A percentile compares a stretch with the other conserved stretches of the same genome.
These are phyloP conservation scores for Peltaster fructicola DNA, from an alignment of 2,329 filamentous ascomycete genomes.

Conservation along the genomic window DNA sequence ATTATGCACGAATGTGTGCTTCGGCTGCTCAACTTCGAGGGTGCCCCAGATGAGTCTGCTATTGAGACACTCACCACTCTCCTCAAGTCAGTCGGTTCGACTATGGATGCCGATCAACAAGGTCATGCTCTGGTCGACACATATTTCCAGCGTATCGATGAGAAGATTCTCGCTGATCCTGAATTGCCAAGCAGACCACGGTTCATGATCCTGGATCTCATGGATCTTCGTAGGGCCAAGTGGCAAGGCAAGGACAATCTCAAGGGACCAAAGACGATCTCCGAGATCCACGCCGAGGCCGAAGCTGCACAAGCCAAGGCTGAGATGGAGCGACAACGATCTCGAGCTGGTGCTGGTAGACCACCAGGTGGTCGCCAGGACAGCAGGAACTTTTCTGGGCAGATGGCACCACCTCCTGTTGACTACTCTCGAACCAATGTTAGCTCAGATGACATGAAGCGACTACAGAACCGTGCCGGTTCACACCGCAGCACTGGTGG, in stretches of 20 bases:
- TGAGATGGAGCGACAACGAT: slow-evolving; percentile 48
- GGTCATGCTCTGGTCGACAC: slow-evolving; percentile 74
- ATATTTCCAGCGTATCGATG: slow-evolving; percentile 80
- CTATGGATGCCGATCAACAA: slow-evolving; percentile 53
- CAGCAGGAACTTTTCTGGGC: slow-evolving; percentile 62
- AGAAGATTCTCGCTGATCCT: slow-evolving; percentile 61
- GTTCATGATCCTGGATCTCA: slow-evolving; percentile 93
- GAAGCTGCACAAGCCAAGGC: slow-evolving; percentile 64
- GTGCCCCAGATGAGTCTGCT: slow-evolving; percentile 83
- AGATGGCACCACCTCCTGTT: slow-evolving; percentile 47
- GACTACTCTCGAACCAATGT: slow-evolving; percentile 64
- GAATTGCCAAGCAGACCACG: slow-evolving; percentile 64
- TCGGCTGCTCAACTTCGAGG: slow-evolving; percentile 90
- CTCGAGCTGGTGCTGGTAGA: slow-evolving; percentile 49
- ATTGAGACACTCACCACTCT: slow-evolving; percentile 91
- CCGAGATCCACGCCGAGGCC: slow-evolving; percentile 76
- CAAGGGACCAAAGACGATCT: slow-evolving; percentile 93
- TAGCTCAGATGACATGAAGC: slow-evolving; percentile 77
- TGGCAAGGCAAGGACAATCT: slow-evolving; percentile 89
- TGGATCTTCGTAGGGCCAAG: slow-evolving; percentile 59
- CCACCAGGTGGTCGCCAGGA: slow-evolving; percentile 67
- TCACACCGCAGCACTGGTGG: slow-evolving; percentile 42
- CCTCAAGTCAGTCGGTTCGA: slow-evolving; percentile 74
- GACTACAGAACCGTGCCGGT: slow-evolving; percentile 51
- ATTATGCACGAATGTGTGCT: slow-evolving; percentile 99